Base-by-base conservation (phyloP, 2,329 filamentous ascomycete species). In the Xylaria sp. region DNA sequence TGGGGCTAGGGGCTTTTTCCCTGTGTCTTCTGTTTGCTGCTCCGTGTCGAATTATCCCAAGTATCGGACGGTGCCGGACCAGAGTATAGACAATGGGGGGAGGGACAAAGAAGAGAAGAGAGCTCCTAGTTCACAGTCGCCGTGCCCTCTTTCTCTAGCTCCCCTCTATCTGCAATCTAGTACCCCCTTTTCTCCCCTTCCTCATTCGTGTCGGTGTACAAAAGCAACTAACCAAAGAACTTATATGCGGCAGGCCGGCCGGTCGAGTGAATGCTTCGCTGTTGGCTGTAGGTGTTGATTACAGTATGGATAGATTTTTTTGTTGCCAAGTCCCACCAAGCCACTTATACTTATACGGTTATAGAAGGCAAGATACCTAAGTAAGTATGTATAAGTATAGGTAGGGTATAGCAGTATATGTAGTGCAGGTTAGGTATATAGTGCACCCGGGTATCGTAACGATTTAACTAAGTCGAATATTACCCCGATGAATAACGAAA, bases 141-240 rank as follows among this genome's bases (percentile, higher is more conserved):
- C 34, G 7, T 61, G 64, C 45, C 61, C 12, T 58, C 57, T 54
- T 59, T 65, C 53, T 57, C 34, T 68, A 53, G 66, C 51, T 65
- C 51, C 51, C 54, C 24, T 36, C 34, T 36, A 36, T 36, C 34
- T 36, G 11, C 36, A 21, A 51, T 32, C 9, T 30, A 14, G 30
- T 51, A 17, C 24, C 47, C 42, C n/a, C 50, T 56, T 39, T 48
- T 24, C 36, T 9, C 45, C 42, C 30, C 58, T 56, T 32, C 36
- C 53, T 39, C 36, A 12, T 51, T 48, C 45, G 45, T 59, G 56
- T 67, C 61, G 57, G 66, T 68, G 66, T 61, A 62, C 51, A 57
- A 53, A 65, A 58, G 66, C 57, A 64, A 63, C 56, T 61, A 57
- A 53, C 27, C 53, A 30, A 56, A 21, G 48, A 19, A 47, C n/a